Base-by-base conservation (phyloP, 2,329 filamentous ascomycete genomes). In the Plectosphaerella sp. region DNA sequence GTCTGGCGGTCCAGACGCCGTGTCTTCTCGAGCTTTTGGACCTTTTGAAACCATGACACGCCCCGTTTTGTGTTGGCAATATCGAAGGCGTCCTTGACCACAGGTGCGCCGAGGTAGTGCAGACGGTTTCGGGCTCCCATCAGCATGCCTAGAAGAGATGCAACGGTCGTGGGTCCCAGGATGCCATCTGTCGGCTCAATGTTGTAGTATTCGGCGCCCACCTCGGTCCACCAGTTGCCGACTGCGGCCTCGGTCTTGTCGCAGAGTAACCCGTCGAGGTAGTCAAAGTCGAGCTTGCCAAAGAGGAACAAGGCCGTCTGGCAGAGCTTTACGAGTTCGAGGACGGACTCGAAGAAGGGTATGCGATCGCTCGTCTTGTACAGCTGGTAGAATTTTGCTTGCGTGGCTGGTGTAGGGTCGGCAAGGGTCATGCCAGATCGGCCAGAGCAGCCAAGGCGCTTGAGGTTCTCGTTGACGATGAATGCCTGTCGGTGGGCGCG, bases 191-290 rank as follows among this genome's bases (percentile, higher is more conserved):
- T 88, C 2, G 94, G 93, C 67, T 97, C 94, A 35, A 91, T 83
- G 51, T 93, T 95, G 74, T 93, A 97, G 63, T 94, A 87, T 59
- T 97, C 93, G 1, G 86, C 87, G 2, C 94, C 94, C 54, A 97
- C 87, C 62, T 96, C 90, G 1, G 89, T 86, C 94, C 94, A 97
- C 94, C 94, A 99, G 67, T 97, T 89, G 56, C 86, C 87, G 61
- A 97, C 84, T 2, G 92, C 91, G 56, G 81, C 86, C 67, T 99
- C 94, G 0, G 94, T 97, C 43, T 94, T 78, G 71, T 99, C 94
- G 67, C 94, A 99, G 3, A 99, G 79, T 22, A 97, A 72, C 0
- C 94, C 94, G 63, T 99, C 94, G 8, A 90, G 89, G 65, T 96
- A 97, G 58, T 92, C 89, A 28, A 87, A 80, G n/a, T 89, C 86